Evolutionary conservation across 2,329 filamentous ascomycete species (phyloP), one percentile per base, ranked within the genome.

Genomic region (Hypoxylon sp.): DNA sequence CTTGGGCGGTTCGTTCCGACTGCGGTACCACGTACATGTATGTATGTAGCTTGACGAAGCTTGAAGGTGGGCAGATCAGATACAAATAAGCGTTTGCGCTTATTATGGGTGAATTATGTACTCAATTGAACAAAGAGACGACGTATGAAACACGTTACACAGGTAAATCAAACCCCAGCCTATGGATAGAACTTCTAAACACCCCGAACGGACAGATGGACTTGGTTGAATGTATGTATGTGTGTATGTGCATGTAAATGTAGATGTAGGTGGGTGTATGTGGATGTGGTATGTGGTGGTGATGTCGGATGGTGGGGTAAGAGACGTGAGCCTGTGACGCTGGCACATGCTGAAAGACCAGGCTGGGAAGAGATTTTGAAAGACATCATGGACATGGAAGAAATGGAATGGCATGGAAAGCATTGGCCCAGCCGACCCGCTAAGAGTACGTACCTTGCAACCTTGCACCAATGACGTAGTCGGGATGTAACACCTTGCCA

Each of bases 261-360:
- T 56, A 27, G 7, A 46, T 49, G 53, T 56, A 27, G 17, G 53
- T 48, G n/a, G 13, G 17, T 50, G 46, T 27, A 46, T 22, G 33
- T 50, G 37, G n/a, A 50, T 20, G 48, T 61, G 17, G 48, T 35
- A 54, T 50, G 35, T 42, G 37, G 60, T 61, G 56, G 37, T 66
- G 62, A 59, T 65, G 33, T 30, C 60, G 14, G 56, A 54, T 69
- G 64, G 60, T 62, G 69, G 66, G 69, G 62, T 59, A 63, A 56
- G 25, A 35, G 55, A 46, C 61, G 69, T 61, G 63, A 68, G 67
- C 66, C 67, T 69, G 69, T 72, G 64, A 72, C 67, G 66, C 61
- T 72, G 61, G 66, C 69, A 72, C 67, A 70, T 72, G 69, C 51
- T 68, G 58, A 65, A 72, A 65, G 64, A 69, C 64, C 64, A 67